phyloP scores from a whole-genome alignment of 257 asterid genomes.

The Solanum ossicruentum region DNA sequence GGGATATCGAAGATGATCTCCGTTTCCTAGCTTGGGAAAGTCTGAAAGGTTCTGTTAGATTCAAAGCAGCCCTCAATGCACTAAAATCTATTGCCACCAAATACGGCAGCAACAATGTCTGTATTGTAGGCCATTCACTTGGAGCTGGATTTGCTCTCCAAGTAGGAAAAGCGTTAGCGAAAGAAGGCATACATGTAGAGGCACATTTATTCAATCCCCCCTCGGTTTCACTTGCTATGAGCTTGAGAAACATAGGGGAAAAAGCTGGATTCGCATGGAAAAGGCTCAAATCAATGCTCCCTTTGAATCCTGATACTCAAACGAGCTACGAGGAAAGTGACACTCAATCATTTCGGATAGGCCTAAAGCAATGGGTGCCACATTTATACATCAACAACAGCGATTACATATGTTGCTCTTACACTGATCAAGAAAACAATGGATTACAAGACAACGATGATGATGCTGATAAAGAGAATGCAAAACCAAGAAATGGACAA shows the following conservation, averaged over 20 bases:
- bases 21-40: conserved; percentile 73
- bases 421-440: conserved; percentile 29
- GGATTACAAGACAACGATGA: conserved; percentile 1
- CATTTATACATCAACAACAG: conserved; percentile 62
- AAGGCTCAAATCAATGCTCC: conserved; percentile 36
- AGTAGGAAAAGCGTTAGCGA: conserved; percentile 59
- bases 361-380: conserved; percentile 63
- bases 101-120: conserved; percentile 52
- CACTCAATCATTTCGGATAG: conserved; percentile 5
- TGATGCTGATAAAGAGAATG: conserved; percentile 47
- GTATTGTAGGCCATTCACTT: conserved; percentile 61
- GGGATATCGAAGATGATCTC: conserved; percentile 67
- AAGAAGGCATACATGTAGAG: conserved; percentile 56
- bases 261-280: conserved; percentile 53
- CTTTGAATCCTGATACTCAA: conserved; percentile 13
- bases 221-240: conserved; percentile 58
- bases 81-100: conserved; percentile 29
- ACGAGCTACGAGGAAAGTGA: background rate
- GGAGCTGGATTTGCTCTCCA: conserved; percentile 85
- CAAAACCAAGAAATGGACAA: conserved; percentile 4
- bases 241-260: conserved; percentile 47
- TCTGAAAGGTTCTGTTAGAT: conserved; percentile 57
- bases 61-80: conserved; percentile 28
- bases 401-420: conserved; percentile 61
- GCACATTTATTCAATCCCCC: conserved; percentile 80